Evolutionary conservation across 805 yeast species (phyloP), one percentile per base, ranked within the genome.

Genomic region (Nakazawaea pomicola): DNA sequence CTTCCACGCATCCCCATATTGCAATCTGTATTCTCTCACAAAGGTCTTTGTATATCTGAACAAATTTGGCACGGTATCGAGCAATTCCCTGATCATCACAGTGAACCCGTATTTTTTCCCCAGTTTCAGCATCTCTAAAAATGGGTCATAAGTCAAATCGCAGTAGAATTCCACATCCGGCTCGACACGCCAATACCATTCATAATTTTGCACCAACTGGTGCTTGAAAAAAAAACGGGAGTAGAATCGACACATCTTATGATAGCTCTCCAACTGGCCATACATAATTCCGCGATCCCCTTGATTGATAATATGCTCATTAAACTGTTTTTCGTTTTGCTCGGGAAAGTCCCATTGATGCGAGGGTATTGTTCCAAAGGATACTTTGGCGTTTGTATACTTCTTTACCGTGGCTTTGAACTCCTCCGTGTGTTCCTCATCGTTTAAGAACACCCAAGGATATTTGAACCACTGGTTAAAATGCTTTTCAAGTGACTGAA

Each of bases 141-240:
- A 93, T 11, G 96, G 95, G 61, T 91, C 98, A 61, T 90, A 88
- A 0, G 95, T 83, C 41, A 89, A 61, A 58, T 91, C 97, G 62
- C 99, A 91, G 57, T 72, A 88, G 56, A 87, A 88, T 49, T 85
- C 81, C 30, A 91, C 93, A 49, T 83, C 83, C 3, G 98, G 98
- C 60, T 93, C 99, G 10, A 93, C 88, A 42, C 98, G 72, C 96
- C 97, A 90, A 62, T 89, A 91, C 95, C 96, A 91, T 46, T 89
- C 88, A 42, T 78, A 71, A 45, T 78, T 72, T 38, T 61, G 61
- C 32, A 91, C 81, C 47, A 86, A 56, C 5, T 83, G 84, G 58
- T 91, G 96, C 45, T 80, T 76, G 63, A 76, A 87, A 55, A 91
- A 91, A 43, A 70, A 68, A 1, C 96, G 95, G 0, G 95, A 78